Conservation (phyloP, 176 grass and related monocot genomes). For the Puya raimondii region DNA sequence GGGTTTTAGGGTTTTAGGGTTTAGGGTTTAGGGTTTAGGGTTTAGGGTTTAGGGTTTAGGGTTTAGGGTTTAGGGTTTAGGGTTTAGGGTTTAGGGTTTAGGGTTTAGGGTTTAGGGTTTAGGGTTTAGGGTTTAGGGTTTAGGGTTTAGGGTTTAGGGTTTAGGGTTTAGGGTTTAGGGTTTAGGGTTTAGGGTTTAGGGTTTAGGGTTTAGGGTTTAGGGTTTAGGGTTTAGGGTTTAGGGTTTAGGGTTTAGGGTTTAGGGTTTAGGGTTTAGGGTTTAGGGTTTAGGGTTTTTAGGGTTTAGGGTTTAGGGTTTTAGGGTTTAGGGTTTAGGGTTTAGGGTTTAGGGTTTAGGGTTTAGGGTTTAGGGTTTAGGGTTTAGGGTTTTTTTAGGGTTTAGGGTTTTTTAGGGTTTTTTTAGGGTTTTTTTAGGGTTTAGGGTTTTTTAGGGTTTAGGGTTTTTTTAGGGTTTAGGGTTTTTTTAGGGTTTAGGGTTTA, state of each 20-base stretch:
- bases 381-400: too few relatives aligned
- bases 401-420: too few relatives aligned
- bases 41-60: not conserved
- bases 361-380: too few relatives aligned
- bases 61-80: not conserved
- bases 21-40: not conserved
- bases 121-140: not conserved
- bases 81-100: not conserved
- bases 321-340: not conserved
- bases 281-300: not conserved
- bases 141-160: not conserved
- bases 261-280: not conserved
- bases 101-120: not conserved
- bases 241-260: not conserved
- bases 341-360: not conserved
- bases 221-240: not conserved
- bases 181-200: not conserved
- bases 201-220: not conserved
- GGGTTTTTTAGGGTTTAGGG: too few relatives aligned
- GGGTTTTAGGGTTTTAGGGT: not conserved
- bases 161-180: not conserved
- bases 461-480: too few relatives aligned
- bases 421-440: too few relatives aligned
- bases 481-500: too few relatives aligned
- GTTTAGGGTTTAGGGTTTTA: not conserved